Percentiles rank a stretch among this genome's conserved stretches.
These are phyloP conservation scores for Vicia villosa DNA, from an alignment of 306 rosid species.

Conservation along the genomic window DNA sequence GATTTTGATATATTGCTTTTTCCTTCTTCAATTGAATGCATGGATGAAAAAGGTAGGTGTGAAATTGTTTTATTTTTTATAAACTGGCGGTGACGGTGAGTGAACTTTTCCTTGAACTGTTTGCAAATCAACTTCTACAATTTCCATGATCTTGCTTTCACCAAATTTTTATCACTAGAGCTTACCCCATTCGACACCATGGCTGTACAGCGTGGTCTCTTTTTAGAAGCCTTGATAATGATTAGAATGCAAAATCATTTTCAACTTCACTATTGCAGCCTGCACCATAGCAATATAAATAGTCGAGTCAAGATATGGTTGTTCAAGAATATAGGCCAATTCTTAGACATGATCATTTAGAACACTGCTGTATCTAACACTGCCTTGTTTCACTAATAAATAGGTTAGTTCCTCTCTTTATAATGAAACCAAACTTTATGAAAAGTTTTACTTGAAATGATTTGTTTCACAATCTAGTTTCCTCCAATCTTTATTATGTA, in stretches of 20 bases:
- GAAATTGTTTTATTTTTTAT: conserved; percentile 25
- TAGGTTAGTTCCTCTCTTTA: conserved; percentile 24
- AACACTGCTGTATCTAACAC: conserved; percentile 1
- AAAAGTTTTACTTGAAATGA: not conserved
- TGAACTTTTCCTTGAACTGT: conserved; percentile 6
- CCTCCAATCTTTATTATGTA: not conserved
- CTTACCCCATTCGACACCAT: not conserved
- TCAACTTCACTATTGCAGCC: conserved; percentile 7
- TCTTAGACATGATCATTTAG: not conserved
- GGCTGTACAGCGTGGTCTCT: conserved; percentile 1
- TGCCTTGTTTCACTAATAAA: conserved; percentile 10
- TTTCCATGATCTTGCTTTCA: conserved; percentile 8
- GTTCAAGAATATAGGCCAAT: conserved; percentile 1
- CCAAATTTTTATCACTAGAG: not conserved
- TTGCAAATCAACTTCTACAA: conserved; percentile 9
- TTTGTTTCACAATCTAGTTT: conserved; percentile 6
- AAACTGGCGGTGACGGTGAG: not conserved
- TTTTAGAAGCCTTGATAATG: conserved; percentile 11
- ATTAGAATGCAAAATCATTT: conserved; percentile 14
- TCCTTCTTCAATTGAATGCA: conserved; percentile 12
- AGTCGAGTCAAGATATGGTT: not conserved
- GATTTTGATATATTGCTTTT: conserved; percentile 12
- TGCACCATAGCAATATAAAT: not conserved
- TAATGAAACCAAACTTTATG: conserved; percentile 1
- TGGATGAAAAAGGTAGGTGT: conserved; percentile 9